Evolutionary conservation across 2,329 filamentous ascomycete genomes (phyloP), one percentile per base, ranked within the genome.

Genomic region (Pyricularia sp.): DNA sequence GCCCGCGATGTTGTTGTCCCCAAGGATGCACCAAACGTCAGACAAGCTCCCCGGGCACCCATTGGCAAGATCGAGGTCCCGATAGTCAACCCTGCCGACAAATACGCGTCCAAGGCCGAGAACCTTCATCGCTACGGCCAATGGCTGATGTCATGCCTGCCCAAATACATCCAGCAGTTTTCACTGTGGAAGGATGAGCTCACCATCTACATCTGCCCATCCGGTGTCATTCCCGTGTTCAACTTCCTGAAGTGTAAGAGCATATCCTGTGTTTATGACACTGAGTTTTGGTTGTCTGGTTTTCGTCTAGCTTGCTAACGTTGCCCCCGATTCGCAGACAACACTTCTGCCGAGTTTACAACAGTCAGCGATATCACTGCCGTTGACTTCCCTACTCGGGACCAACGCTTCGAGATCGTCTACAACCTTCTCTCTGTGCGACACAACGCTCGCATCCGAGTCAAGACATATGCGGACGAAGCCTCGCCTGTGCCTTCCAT

Each of bases 151-250:
- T 94, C 93, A 74, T 97, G 92, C 80, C 82, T 99, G 77, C 96
- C 95, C 75, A 98, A 97, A 85, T 97, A 97, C 82, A 88, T 99
- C 75, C 96, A 99, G 84, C 95, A 99, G 83, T 98, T 98, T 84
- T 97, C 94, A 14, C 94, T 99, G 69, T 99, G 95, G 95, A 99
- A 99, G 84, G 95, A 99, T 78, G 95, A 99, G 82, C 88, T 99
- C 78, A 93, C 91, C 75, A 92, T 97, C 79, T 94, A 96, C 81
- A 95, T 98, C 77, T 85, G 92, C 65, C 95, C 95, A 1, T 83
- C 91, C 55, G 95, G 93, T 73, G 89, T 98, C 74, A 88, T 97
- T 74, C 95, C 95, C 58, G 91, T 97, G 75, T 94, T 99, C 80
- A 88, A 87, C 71, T 99, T 99, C 84, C 86, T 99, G 76, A 98